Conservation (phyloP, 768 basidiomycete genomes). For the Suillus lakei region DNA sequence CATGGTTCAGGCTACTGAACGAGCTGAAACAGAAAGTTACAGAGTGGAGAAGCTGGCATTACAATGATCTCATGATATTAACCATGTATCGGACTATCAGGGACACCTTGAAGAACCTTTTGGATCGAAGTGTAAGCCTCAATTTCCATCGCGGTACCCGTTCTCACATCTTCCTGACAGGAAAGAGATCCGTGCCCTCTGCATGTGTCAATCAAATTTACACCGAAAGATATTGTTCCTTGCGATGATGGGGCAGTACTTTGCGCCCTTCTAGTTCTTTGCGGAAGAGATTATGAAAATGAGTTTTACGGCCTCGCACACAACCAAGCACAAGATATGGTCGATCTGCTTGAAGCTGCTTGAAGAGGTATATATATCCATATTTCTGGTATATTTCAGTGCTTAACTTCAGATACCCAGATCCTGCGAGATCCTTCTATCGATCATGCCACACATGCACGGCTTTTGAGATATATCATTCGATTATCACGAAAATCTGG, state of each 20-base stretch:
- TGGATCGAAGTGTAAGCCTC: neutral
- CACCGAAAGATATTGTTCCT: neutral
- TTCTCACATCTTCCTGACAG: neutral
- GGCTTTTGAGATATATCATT: conserved; percentile 20
- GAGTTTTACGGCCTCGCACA: conserved; percentile 19
- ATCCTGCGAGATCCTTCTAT: conserved; percentile 15
- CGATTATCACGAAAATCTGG: conserved; percentile 35
- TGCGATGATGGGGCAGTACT: neutral
- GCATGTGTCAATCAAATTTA: neutral
- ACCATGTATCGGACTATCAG: neutral
- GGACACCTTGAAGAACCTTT: neutral
- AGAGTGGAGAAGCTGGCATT: conserved; percentile 19
- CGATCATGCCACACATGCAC: conserved; percentile 17
- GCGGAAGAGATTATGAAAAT: conserved; percentile 15
- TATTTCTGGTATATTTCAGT: neutral
- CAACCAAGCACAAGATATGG: conserved; percentile 14
- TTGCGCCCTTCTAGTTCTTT: conserved; percentile 21
- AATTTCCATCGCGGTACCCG: too few relatives aligned
- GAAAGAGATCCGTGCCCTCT: neutral
- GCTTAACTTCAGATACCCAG: conserved; percentile 11
- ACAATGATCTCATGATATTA: neutral
- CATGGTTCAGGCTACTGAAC: neutral
- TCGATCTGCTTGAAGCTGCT: conserved; percentile 31
- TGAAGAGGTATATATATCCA: conserved; percentile 23
- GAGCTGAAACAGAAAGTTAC: conserved; percentile 12